phyloP scores from a whole-genome alignment of 371 early-diverging fungal genomes.

The Circinella minor region DNA sequence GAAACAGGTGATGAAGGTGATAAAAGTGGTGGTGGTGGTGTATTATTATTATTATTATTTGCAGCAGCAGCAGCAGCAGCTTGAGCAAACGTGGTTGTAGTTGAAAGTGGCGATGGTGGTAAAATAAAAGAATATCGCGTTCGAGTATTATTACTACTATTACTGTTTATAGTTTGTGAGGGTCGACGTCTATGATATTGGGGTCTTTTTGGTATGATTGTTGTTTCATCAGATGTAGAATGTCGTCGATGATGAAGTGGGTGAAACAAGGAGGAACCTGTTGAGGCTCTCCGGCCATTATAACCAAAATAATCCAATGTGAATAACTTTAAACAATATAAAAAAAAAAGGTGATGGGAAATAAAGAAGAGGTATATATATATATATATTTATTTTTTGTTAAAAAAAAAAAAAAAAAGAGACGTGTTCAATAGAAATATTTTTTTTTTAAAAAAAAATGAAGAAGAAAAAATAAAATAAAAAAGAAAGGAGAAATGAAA shows the following conservation, averaged over 20 bases:
- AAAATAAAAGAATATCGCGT: constrained; percentile 4
- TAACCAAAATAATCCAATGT: constrained; percentile 28
- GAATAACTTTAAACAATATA: not conserved
- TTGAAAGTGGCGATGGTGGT: constrained; percentile 13
- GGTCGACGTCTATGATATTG: constrained; percentile 12
- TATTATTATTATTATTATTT: not conserved
- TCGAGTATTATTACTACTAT: constrained; percentile 1
- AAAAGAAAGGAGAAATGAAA: too few species aligned
- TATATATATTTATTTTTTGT: too few species aligned
- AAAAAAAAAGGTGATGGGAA: constrained; percentile 8
- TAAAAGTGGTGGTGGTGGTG: not conserved
- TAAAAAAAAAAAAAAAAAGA: not conserved
- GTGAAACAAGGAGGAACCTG: constrained; percentile 19
- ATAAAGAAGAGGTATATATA: not conserved
- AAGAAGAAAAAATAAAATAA: too few species aligned
- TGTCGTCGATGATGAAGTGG: constrained; percentile 14
- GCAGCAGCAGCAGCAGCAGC: not conserved
- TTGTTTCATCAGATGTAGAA: not conserved
- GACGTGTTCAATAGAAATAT: not conserved
- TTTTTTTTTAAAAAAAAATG: not conserved
- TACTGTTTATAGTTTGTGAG: constrained; percentile 9
- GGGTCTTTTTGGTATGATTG: not conserved
- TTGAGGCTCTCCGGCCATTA: constrained; percentile 22
- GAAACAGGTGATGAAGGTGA: constrained; percentile 4
- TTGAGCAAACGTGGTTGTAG: constrained; percentile 1